phyloP scores from a whole-genome alignment of 192 early-diverging fungal species.

The Endogone sp. region DNA sequence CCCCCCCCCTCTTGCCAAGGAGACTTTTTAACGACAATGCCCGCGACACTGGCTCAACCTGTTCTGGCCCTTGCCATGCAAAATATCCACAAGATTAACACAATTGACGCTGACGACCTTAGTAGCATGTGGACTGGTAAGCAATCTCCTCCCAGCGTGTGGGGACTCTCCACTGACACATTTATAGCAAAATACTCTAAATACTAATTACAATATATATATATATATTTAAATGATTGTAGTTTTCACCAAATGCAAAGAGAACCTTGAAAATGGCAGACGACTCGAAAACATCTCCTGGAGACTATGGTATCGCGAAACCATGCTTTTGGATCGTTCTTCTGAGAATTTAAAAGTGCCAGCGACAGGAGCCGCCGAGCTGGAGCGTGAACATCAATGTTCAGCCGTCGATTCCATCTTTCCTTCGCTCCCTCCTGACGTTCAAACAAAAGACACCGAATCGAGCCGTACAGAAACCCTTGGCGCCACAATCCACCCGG shows the following conservation, averaged over 20 bases:
- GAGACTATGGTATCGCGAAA: constrained; percentile 31
- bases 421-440: background rate
- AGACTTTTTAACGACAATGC: no score
- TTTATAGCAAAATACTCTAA: background rate
- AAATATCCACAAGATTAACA: background rate
- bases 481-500: background rate
- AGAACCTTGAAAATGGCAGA: constrained; percentile 17
- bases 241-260: constrained; percentile 26
- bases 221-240: no score
- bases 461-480: background rate
- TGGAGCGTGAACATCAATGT: background rate
- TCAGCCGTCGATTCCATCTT: background rate
- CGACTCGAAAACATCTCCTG: constrained; percentile 30
- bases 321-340: background rate
- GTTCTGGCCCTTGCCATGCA: background rate
- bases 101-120: background rate
- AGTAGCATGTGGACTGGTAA: constrained; percentile 2
- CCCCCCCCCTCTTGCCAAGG: no score
- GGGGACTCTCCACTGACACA: background rate
- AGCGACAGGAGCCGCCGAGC: background rate
- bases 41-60: background rate
- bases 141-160: background rate
- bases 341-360: background rate
- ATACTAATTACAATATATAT: background rate
- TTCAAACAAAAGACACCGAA: background rate